These are phyloP conservation scores for Emergomyces orientalis DNA, from an alignment of 2,329 filamentous ascomycete species.

Conservation along the genomic window DNA sequence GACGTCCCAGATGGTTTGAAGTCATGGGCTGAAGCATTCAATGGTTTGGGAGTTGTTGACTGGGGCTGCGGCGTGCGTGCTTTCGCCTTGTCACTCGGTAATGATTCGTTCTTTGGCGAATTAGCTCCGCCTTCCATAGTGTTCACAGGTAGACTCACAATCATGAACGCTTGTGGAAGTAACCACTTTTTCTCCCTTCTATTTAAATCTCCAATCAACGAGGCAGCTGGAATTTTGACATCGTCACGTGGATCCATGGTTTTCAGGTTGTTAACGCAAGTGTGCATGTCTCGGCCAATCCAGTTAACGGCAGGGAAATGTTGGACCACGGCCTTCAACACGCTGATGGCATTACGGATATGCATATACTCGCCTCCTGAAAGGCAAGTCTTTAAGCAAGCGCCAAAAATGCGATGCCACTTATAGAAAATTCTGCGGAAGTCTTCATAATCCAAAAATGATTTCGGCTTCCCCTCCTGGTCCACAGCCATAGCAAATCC, in stretches of 20 bases:
- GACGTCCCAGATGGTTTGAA: slow-evolving; percentile 28
- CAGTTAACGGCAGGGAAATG: slow-evolving; percentile 84
- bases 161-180: slow-evolving; percentile 39
- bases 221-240: slow-evolving; percentile 42
- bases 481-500: slow-evolving; percentile 72
- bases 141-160: slow-evolving; percentile 22
- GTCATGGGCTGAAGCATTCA: slow-evolving; percentile 35
- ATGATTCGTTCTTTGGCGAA: slow-evolving; percentile 21
- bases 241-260: slow-evolving; percentile 39
- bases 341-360: slow-evolving; percentile 86
- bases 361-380: slow-evolving; percentile 89
- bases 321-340: slow-evolving; percentile 71
- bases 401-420: slow-evolving; percentile 79
- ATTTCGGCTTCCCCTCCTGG: slow-evolving; percentile 58
- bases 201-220: slow-evolving; percentile 41
- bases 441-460: slow-evolving; percentile 71
- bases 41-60: slow-evolving; percentile 26
- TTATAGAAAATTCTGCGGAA: slow-evolving; percentile 79
- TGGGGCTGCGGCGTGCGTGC: slow-evolving; percentile 22
- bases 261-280: slow-evolving; percentile 35
- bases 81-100: slow-evolving; percentile 23
- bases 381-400: slow-evolving; percentile 72
- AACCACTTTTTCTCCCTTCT: slow-evolving; percentile 42
- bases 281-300: slow-evolving; percentile 53
- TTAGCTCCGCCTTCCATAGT: slow-evolving; percentile 16